phyloP scores from a whole-genome alignment of 192 early-diverging fungal genomes.

The Funneliformis mosseae region DNA sequence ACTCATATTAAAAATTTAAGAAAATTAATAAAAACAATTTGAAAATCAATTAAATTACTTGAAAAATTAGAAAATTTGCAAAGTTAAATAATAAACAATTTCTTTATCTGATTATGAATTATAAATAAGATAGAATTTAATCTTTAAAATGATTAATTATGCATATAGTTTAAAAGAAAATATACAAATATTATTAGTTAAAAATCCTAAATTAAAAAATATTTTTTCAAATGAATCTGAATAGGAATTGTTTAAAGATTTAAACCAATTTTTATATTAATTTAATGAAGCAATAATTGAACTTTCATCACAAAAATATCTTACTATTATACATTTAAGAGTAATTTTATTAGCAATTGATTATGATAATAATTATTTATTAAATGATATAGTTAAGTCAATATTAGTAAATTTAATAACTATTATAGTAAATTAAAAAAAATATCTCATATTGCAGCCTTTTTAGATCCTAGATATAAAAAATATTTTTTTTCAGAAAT shows the following conservation, averaged over 20 bases:
- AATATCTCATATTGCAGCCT: not conserved
- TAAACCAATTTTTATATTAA: not conserved
- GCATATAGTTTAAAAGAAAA: not conserved
- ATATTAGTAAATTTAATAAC: not conserved
- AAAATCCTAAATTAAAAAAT: not conserved
- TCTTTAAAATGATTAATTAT: not conserved
- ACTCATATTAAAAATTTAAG: conserved; percentile 2
- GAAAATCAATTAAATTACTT: not conserved
- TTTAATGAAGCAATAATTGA: not conserved
- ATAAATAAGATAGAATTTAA: not conserved
- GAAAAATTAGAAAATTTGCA: not conserved
- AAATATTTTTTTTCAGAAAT: not conserved
- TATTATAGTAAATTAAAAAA: not conserved
- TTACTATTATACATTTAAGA: not conserved
- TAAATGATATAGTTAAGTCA: not conserved
- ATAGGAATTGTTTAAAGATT: not conserved
- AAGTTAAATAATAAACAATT: not conserved
- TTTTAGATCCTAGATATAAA: not conserved
- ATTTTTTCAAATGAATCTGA: not conserved
- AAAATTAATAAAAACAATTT: not conserved
- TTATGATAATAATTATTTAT: not conserved
- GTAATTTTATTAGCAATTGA: conserved; percentile 2
- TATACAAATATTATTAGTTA: not conserved
- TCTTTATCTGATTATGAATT: not conserved
- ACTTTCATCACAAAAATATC: not conserved